Percentiles rank a stretch among this genome's conserved stretches.
Evolutionary conservation across 371 early-diverging fungal species (phyloP).

Genomic region (Zychaea mexicana): DNA sequence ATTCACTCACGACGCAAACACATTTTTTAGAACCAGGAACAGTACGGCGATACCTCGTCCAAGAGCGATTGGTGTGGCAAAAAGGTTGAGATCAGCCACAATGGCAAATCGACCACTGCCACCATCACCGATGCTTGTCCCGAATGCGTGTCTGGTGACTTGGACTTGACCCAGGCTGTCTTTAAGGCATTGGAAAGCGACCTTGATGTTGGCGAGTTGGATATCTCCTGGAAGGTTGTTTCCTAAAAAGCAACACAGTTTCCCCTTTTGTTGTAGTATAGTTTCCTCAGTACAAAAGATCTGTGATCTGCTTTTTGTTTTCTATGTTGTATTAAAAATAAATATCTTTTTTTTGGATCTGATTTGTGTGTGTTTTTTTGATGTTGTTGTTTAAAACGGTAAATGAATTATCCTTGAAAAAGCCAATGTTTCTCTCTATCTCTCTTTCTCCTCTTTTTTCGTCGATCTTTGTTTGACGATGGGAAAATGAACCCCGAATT

Average conservation of each 20-base stretch:
- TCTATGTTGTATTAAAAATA: no score
- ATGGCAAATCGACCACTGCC: slow-evolving; percentile 24
- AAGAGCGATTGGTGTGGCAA: slow-evolving; percentile 49
- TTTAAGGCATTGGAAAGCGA: slow-evolving; percentile 20
- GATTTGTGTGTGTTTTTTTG: no score
- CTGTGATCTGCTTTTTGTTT: no score
- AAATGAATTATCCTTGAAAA: no score
- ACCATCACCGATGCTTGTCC: slow-evolving; percentile 50
- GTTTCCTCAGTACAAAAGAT: no score
- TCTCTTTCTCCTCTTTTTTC: no score
- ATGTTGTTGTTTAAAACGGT: no score
- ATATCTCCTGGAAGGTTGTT: slow-evolving; percentile 28
- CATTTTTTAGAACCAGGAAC: slow-evolving; percentile 24
- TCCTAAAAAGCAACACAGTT: neutral
- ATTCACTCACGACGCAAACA: neutral
- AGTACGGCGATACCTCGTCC: slow-evolving; percentile 34
- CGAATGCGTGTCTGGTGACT: slow-evolving; percentile 31
- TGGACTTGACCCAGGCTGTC: slow-evolving; percentile 26
- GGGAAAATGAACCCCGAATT: no score
- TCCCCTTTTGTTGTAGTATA: no score
- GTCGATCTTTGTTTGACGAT: no score
- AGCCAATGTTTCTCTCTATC: no score
- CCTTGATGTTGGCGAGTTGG: slow-evolving; percentile 22
- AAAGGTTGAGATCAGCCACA: slow-evolving; percentile 30
- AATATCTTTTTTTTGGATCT: no score